Evolutionary conservation across 1,139 yeast genomes (phyloP).

Genomic region (Taphrina wiesneri): DNA sequence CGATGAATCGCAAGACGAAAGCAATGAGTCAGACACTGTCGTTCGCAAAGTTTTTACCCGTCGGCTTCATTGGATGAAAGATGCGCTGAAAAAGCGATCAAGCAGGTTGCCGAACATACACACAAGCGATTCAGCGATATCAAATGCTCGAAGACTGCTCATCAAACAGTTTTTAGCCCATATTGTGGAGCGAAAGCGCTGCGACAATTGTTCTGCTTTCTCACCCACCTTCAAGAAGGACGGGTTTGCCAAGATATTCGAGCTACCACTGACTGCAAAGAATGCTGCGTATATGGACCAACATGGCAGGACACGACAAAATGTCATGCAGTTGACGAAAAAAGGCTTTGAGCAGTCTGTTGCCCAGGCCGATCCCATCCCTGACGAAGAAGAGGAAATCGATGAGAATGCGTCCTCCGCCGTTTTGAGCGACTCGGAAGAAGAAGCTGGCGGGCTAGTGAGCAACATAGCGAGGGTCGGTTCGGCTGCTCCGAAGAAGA

Average conservation of each 20-base stretch:
- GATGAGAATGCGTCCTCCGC: conserved; percentile 36
- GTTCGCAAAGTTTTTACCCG: conserved; percentile 51
- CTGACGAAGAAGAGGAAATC: background rate
- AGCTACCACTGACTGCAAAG: conserved; percentile 77
- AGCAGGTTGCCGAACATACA: conserved; percentile 58
- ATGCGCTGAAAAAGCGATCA: conserved; percentile 50
- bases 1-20: conserved; percentile 47
- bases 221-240: conserved; percentile 94
- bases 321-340: conserved; percentile 33
- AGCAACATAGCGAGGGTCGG: conserved; percentile 57
- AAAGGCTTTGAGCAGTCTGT: conserved; percentile 34
- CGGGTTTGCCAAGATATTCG: conserved; percentile 90
- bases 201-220: conserved; percentile 91
- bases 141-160: conserved; percentile 78
- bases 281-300: conserved; percentile 51
- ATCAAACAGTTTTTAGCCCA: conserved; percentile 75
- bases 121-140: conserved; percentile 45
- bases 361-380: background rate
- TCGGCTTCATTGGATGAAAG: conserved; percentile 70
- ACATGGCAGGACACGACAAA: conserved; percentile 35
- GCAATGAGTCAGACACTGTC: conserved; percentile 40
- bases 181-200: conserved; percentile 73
- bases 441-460: conserved; percentile 42
- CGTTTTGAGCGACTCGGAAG: conserved; percentile 40
- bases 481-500: conserved; percentile 51